Base-by-base conservation (phyloP, 352 stramenopile species). In the Phytophthora uliginosa region DNA sequence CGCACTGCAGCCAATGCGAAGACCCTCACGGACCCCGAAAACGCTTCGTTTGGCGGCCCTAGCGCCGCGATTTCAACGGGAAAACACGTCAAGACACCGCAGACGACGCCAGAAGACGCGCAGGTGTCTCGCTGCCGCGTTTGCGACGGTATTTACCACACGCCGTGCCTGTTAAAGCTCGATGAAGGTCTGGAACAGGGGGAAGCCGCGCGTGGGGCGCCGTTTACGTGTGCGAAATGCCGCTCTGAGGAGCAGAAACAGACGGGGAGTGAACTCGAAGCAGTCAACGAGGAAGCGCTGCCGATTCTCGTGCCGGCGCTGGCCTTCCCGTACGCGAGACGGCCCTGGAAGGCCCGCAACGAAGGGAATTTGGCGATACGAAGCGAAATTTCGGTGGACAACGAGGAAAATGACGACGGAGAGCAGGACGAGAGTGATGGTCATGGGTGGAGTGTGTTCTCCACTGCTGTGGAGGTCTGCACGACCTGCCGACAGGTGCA, bases 401-500 rank as follows among this genome's bases (percentile, higher is more conserved):
- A 42, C 0, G 36, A 48, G 2, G 48, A 60, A 38, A 52, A 5
- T n/a, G 59, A 71, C 0, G 36, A 63, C 3, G 58, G 62, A 9
- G 48, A 60, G 2, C 47, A 74, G 36, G 45, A 36, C 12, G 42
- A 57, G 26, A 62, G 36, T 57, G 74, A 76, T 33, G 53, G 10
- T 4, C 59, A 50, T 7, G 45, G 63, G 0, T 86, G 79, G 79
- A 59, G 56, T 42, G 70, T 90, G 26, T 72, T 90, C 15, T 78
- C 77, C 0, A 76, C 78, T 50, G 47, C 66, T 1, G 59, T 94
- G 56, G 77, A 90, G 34, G 76, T 93, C 17, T 93, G 87, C 55
- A 76, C 66, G 34, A 78, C 73, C 4, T 94, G 87, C 53, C 74
- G 84, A 40, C 84, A 92, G 48, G 74, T 92, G 53, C 68, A 87